A percentile compares a stretch with the other conserved stretches of the same genome.
phyloP scores from a whole-genome alignment of 73 alveolate genomes.

The Tetrahymena malaccensis region DNA sequence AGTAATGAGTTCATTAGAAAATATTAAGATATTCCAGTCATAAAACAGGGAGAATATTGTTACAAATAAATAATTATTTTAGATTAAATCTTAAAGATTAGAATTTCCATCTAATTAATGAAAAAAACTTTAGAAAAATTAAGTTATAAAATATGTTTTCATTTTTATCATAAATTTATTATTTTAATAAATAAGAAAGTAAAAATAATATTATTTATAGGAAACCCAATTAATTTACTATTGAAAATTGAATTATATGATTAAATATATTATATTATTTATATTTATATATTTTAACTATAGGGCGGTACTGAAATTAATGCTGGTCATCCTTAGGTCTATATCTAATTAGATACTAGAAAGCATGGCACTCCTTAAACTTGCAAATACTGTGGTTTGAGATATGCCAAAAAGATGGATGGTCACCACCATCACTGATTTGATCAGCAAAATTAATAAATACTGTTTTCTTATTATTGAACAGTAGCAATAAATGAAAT shows the following conservation, averaged over 20 bases:
- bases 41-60: not conserved
- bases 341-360: slow-evolving; percentile 46
- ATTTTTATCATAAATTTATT: too few relatives aligned
- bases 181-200: too few relatives aligned
- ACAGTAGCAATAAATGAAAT: not conserved
- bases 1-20: not conserved
- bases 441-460: too few relatives aligned
- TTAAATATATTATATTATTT: too few relatives aligned
- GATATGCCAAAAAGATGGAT: slow-evolving; percentile 39
- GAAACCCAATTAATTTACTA: too few relatives aligned
- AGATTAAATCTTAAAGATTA: not conserved
- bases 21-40: not conserved
- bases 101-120: not conserved
- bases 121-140: too few relatives aligned
- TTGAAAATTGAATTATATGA: too few relatives aligned
- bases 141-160: too few relatives aligned
- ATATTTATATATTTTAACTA: not conserved
- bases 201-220: too few relatives aligned
- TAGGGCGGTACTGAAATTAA: slow-evolving; percentile 44
- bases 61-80: not conserved
- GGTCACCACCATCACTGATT: slow-evolving; percentile 5
- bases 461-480: not conserved
- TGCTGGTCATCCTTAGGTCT: slow-evolving; percentile 60
- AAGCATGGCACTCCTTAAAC: slow-evolving; percentile 32
- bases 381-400: slow-evolving; percentile 55